Evolutionary conservation across 352 stramenopile species (phyloP).

Genomic region (Phytophthora kernoviae): DNA sequence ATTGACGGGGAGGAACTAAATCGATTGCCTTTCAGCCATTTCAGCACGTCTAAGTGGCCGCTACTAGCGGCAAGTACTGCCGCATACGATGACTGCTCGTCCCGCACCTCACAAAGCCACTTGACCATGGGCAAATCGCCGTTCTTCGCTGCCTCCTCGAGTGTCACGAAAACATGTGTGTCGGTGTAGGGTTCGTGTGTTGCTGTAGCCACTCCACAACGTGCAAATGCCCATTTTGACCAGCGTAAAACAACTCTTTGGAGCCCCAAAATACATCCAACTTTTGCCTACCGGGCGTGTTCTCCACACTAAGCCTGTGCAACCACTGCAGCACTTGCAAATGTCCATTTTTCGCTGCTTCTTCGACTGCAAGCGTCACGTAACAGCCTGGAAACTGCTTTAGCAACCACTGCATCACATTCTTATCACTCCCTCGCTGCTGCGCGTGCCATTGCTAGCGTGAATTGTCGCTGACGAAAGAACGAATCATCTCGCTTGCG

Average conservation of each 20-base stretch:
- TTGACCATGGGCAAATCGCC: slow-evolving; percentile 40
- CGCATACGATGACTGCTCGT: slow-evolving; percentile 41
- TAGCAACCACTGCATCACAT: slow-evolving; percentile 37
- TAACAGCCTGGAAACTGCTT: slow-evolving; percentile 32
- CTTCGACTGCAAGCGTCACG: slow-evolving; percentile 35
- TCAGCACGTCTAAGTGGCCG: slow-evolving; percentile 41
- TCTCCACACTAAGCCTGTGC: slow-evolving; percentile 12
- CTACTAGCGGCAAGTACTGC: slow-evolving; percentile 33
- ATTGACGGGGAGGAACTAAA: slow-evolving; percentile 29
- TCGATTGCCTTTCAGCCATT: slow-evolving; percentile 31
- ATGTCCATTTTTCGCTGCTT: slow-evolving; percentile 36
- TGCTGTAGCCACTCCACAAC: slow-evolving; percentile 44
- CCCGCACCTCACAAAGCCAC: slow-evolving; percentile 38
- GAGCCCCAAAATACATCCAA: slow-evolving; percentile 39
- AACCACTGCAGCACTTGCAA: slow-evolving; percentile 48
- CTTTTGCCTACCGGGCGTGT: not conserved
- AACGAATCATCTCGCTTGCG: slow-evolving; percentile 17
- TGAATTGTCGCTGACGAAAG: slow-evolving; percentile 38
- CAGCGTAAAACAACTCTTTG: slow-evolving; percentile 44
- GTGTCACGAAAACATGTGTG: slow-evolving; percentile 52
- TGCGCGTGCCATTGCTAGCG: slow-evolving; percentile 26
- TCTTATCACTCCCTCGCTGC: slow-evolving; percentile 36
- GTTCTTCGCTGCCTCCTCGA: slow-evolving; percentile 40
- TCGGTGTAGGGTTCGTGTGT: slow-evolving; percentile 35
- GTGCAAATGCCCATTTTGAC: slow-evolving; percentile 33